These are phyloP conservation scores for Kondoa malvinella DNA, from an alignment of 768 basidiomycete genomes.

Conservation along the genomic window DNA sequence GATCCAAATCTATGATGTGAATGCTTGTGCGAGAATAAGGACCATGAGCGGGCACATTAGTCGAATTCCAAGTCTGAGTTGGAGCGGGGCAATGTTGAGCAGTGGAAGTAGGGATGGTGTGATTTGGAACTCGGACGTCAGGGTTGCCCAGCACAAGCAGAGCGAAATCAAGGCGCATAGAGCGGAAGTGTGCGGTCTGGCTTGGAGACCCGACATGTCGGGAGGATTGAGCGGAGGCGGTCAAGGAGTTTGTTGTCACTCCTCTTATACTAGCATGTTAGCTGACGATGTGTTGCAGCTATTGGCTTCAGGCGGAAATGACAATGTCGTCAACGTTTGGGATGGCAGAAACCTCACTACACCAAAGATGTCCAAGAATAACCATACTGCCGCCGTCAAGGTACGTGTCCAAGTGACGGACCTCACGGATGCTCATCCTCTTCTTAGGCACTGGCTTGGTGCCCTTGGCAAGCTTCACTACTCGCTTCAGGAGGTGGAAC, in stretches of 20 bases:
- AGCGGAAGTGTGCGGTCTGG: slow-evolving; percentile 81
- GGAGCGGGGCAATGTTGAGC: slow-evolving; percentile 63
- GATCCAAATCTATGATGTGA: slow-evolving; percentile 90
- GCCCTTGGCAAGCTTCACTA: slow-evolving; percentile 82
- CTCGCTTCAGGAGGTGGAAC: slow-evolving; percentile 90
- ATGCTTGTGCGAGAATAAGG: slow-evolving; percentile 56
- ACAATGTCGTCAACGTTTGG: slow-evolving; percentile 97
- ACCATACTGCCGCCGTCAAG: slow-evolving; percentile 65
- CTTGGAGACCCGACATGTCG: slow-evolving; percentile 68
- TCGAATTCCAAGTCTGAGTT: slow-evolving; percentile 67
- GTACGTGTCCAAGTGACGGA: slow-evolving; percentile 23
- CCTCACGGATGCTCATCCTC: not conserved
- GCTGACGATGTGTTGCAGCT: slow-evolving; percentile 35
- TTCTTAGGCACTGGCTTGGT: slow-evolving; percentile 81
- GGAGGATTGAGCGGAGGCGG: slow-evolving; percentile 25
- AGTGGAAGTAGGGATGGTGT: slow-evolving; percentile 85
- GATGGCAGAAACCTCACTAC: slow-evolving; percentile 50
- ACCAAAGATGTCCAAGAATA: slow-evolving; percentile 76
- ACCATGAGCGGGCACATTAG: slow-evolving; percentile 79
- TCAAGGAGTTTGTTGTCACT: slow-evolving; percentile 19
- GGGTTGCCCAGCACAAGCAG: slow-evolving; percentile 69
- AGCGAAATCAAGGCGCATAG: slow-evolving; percentile 77
- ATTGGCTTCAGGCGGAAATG: slow-evolving; percentile 87
- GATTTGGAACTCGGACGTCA: slow-evolving; percentile 92
- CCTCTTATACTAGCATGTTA: not conserved